Base-by-base conservation (phyloP, 345 rosid genomes). In the Eucalyptus leucophloia region DNA sequence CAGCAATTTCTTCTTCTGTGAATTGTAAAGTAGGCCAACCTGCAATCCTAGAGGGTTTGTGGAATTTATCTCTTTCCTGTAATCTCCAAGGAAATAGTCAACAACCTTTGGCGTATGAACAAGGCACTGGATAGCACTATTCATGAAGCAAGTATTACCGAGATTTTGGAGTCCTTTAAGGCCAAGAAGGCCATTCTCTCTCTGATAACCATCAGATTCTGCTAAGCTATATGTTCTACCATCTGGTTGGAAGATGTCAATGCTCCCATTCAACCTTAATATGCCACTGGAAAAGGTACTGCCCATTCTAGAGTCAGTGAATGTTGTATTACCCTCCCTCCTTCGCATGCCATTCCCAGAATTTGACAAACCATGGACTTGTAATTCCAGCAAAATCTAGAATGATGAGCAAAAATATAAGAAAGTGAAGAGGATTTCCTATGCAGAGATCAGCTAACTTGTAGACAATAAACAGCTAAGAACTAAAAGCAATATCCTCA, bases 61-160 rank as follows among this genome's bases (percentile, higher is more conserved):
- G 62, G 89, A 90, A 92, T 95, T 94, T 91, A 95, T 92, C 90
- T 95, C 96, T 89, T 93, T 93, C 45, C 89, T 86, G 86, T 95
- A 96, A 89, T 96, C 96, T 89, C 98, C 95, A 60, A 96, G 94
- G 62, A 95, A 96, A 92, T 91, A 95, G 91, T 96, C 98, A 54
- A 95, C 96, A 92, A 96, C 93, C 94, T 95, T 91, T 40, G 96
- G 94, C 9, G 94, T 93, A 91, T 94, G 96, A 30, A 92, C 96
- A 90, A 96, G 88, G 93, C 96, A 96, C 91, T 95, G 97, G 77
- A 95, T 87, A 90, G 97, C 94, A 82, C 96, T 95, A 90, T 95
- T 95, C 97, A 95, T 95, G 92, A 95, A 95, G 92, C 96, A 95
- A 89, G 96, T 95, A 91, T 95, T 95, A 89, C 97, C 97, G 77